These are phyloP conservation scores for Naematelia encephala DNA, from an alignment of 768 basidiomycete species.

Conservation along the genomic window DNA sequence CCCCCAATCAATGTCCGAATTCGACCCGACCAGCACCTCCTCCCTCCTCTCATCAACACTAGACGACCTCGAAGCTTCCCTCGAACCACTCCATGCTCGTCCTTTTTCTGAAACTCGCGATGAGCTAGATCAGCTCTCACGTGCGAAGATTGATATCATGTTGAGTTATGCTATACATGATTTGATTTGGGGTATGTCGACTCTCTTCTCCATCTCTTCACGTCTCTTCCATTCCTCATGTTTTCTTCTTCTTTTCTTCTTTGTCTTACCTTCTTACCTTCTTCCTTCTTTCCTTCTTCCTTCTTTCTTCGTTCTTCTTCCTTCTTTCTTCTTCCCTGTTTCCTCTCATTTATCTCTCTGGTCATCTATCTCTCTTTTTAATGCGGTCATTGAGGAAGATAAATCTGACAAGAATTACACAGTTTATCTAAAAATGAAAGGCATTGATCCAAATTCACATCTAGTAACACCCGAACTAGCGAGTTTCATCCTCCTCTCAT, in stretches of 20 bases:
- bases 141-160: constrained; percentile 49
- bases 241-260: background rate
- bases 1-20: constrained; percentile 5
- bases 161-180: constrained; percentile 49
- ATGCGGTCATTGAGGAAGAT: too few relatives aligned
- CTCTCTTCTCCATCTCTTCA: background rate
- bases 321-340: too few relatives aligned
- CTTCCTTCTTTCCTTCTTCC: too few relatives aligned
- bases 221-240: constrained; percentile 3
- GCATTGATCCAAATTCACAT: constrained; percentile 45
- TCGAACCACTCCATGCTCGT: constrained; percentile 27
- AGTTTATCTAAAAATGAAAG: constrained; percentile 49
- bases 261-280: background rate
- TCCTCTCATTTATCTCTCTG: too few relatives aligned
- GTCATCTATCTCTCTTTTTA: too few relatives aligned
- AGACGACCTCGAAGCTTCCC: constrained; percentile 24
- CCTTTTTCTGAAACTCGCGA: constrained; percentile 34
- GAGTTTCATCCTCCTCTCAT: constrained; percentile 1
- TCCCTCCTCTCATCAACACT: constrained; percentile 26
- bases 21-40: constrained; percentile 25
- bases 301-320: too few relatives aligned
- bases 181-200: constrained; percentile 49
- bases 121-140: constrained; percentile 15
- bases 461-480: constrained; percentile 48
- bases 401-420: background rate